Conservation (phyloP, 1,284 basidiomycete species). For the Chalciporus piperatoides region DNA sequence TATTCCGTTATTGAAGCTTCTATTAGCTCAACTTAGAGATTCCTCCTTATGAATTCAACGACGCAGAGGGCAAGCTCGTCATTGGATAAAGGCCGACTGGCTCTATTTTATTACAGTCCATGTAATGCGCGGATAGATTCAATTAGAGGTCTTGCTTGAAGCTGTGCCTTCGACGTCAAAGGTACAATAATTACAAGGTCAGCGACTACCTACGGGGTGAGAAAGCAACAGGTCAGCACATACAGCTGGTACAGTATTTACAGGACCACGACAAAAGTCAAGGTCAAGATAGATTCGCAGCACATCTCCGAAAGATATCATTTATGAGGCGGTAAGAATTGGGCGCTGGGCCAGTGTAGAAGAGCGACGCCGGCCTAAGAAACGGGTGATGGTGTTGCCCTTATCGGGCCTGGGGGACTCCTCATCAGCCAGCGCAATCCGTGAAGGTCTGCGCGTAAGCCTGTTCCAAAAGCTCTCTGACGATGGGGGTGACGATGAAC, state of each 20-base stretch:
- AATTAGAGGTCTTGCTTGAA: constrained; percentile 25
- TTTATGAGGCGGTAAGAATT: constrained; percentile 1
- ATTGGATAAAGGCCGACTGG: constrained; percentile 64
- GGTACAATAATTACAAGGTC: not conserved
- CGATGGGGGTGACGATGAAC: constrained; percentile 6
- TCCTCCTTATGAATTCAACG: constrained; percentile 83
- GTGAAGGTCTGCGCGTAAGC: constrained; percentile 21
- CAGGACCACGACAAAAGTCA: not conserved
- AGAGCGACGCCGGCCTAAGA: constrained; percentile 14
- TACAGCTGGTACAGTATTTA: not conserved
- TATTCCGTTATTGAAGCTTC: constrained; percentile 12
- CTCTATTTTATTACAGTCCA: constrained; percentile 14
- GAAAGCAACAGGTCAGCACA: too few species aligned
- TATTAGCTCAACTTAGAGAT: constrained; percentile 89
- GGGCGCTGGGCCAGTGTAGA: constrained; percentile 9
- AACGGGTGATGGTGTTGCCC: constrained; percentile 22
- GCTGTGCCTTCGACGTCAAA: not conserved
- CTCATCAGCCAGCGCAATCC: constrained; percentile 14
- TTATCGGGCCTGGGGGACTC: constrained; percentile 12
- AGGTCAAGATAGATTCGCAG: not conserved
- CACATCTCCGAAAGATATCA: not conserved
- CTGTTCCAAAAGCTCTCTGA: constrained; percentile 26
- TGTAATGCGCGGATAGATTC: constrained; percentile 22
- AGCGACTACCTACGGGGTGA: too few species aligned
- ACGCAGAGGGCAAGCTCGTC: constrained; percentile 84